phyloP scores from a whole-genome alignment of 139 green algal species.

The Axilococcus clingmanii region DNA sequence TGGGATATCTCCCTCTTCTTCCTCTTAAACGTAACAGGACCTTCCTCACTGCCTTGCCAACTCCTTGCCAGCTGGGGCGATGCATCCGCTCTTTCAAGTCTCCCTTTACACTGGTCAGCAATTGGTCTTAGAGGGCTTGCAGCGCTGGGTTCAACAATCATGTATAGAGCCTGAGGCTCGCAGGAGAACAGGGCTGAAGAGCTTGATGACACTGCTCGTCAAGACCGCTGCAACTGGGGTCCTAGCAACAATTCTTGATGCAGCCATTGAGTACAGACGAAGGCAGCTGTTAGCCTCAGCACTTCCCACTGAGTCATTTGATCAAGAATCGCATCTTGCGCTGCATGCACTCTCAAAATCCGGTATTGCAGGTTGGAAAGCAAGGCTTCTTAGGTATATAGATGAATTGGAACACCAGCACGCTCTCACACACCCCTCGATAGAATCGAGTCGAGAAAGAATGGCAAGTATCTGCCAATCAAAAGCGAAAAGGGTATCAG shows the following conservation, averaged over 20 bases:
- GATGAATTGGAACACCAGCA: constrained; percentile 24
- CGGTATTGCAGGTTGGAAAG: constrained; percentile 24
- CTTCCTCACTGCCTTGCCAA: no score
- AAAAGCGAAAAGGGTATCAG: background rate
- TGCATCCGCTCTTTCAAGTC: constrained; percentile 24
- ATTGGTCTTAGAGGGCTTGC: constrained; percentile 25
- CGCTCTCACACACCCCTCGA: background rate
- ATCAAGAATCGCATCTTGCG: constrained; percentile 6
- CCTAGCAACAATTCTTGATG: constrained; percentile 28
- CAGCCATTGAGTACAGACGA: constrained; percentile 25
- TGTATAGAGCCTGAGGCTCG: constrained; percentile 3
- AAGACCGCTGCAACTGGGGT: constrained; percentile 29
- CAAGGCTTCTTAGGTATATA: constrained; percentile 20
- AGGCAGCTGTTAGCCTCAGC: constrained; percentile 14
- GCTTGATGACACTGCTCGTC: constrained; percentile 17
- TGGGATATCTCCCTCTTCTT: no score
- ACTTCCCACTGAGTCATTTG: background rate
- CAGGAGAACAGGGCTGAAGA: constrained; percentile 9
- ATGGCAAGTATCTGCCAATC: background rate
- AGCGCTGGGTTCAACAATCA: constrained; percentile 20
- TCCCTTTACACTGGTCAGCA: constrained; percentile 27
- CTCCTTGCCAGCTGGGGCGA: no score
- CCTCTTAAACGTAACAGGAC: no score
- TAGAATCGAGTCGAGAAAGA: background rate
- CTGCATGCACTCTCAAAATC: constrained; percentile 12